Base-by-base conservation (phyloP, 179 eudicot genomes). In the Beta lomatogona region DNA sequence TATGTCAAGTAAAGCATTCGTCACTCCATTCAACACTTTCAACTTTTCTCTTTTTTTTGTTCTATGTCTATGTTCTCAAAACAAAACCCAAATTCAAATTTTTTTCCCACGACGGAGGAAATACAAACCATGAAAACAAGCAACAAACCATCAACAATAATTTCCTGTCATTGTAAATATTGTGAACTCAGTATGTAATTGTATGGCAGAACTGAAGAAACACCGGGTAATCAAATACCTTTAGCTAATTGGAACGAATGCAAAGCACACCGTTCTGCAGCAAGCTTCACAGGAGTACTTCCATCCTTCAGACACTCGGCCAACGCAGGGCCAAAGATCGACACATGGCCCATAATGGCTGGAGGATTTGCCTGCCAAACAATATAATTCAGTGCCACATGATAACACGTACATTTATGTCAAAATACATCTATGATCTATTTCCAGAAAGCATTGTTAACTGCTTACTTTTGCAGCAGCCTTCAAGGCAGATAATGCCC, bases 291-390 rank as follows among this genome's bases (percentile, higher is more conserved):
- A 55, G 98, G 97, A 57, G 97, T 87, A 86, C 83, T 94, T 80
- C 92, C 91, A 85, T 96, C 99, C 85, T 92, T 96, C 81, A 96
- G 85, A 86, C 98, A 94, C 53, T 94, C 98, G 19, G 94, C 98
- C 78, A 96, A 89, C 13, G 87, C 88, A 74, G 97, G 95, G 78
- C 99, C 99, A 74, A 90, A 92, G 50, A 88, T 75, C 21, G 95
- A 76, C 73, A 88, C 82, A 74, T 91, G 91, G 31, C 75, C 83
- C 82, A 81, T 73, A 66, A 93, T 83, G 61, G 87, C 90, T 11
- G 84, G 52, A 65, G 98, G 94, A 87, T 93, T 93, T 80, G 85
- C 93, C 99, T 96, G 89, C 71, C 73, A 25, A 81, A n/a, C 6
- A 57, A 81, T 18, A 19, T 55, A 64, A n/a, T 75, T 64, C 13